Evolutionary conservation across 768 basidiomycete species (phyloP).

Genomic region (Clitopilus passeckerianus): DNA sequence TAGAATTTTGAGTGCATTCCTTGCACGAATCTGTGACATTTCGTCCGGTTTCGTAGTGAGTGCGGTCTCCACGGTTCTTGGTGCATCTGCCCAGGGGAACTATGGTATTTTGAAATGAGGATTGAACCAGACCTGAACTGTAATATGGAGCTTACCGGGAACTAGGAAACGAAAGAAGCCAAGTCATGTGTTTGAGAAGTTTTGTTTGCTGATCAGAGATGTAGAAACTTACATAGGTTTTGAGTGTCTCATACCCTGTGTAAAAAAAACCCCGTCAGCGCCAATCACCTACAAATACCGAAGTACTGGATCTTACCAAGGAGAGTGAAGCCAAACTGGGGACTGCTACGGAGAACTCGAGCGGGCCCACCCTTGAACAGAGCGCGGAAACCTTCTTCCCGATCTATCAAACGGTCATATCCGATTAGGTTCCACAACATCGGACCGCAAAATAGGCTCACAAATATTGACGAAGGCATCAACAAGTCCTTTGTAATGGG

Average conservation of each 20-base stretch:
- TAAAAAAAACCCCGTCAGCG: not conserved
- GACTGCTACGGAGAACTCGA: constrained; percentile 82
- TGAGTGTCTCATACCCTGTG: constrained; percentile 41
- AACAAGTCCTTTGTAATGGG: constrained; percentile 81
- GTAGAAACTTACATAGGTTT: constrained; percentile 33
- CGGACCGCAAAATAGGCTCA: constrained; percentile 29
- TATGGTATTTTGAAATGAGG: constrained; percentile 26
- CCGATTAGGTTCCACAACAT: not conserved
- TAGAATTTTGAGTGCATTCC: constrained; percentile 92
- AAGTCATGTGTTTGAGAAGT: constrained; percentile 1
- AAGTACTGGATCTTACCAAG: constrained; percentile 37
- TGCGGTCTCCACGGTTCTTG: constrained; percentile 61
- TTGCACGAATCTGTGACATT: constrained; percentile 81
- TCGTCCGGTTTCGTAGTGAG: constrained; percentile 75
- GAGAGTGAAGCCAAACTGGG: constrained; percentile 92
- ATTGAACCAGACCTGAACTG: constrained; percentile 9
- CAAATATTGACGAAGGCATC: constrained; percentile 93
- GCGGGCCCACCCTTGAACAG: constrained; percentile 92
- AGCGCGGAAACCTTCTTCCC: constrained; percentile 85
- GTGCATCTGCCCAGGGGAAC: constrained; percentile 81
- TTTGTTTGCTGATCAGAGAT: not conserved
- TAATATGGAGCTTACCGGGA: constrained; percentile 36
- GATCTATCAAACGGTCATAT: constrained; percentile 42
- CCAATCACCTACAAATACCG: not conserved
- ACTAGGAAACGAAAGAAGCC: constrained; percentile 24